Evolutionary conservation across 495 filamentous ascomycete genomes (phyloP), one percentile per base, ranked within the genome.

Genomic region (Penicillium fimorum): DNA sequence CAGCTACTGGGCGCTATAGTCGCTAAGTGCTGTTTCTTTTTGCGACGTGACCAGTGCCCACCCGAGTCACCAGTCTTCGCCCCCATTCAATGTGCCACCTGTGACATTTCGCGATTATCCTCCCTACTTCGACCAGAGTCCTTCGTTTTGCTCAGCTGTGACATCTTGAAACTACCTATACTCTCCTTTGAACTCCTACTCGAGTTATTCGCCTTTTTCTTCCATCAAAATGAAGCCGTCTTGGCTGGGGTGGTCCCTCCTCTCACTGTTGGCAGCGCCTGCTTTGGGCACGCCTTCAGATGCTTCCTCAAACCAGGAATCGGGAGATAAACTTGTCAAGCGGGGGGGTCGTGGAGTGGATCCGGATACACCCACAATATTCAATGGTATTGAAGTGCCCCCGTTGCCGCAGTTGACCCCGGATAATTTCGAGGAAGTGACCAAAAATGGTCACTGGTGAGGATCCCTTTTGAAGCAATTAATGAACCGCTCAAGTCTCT

Each of bases 331-430:
- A 24, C 54, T 73, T 10, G 59, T 66, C 15, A 73, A 73, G 52
- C 67, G 70, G 61, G 57, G 47, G 17, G 57, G 15, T 46, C 38
- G 62, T 32, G 55, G 59, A 49, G 41, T 64, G 24, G 64, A 70
- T 20, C 44, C 61, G 2, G 62, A 64, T 3, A 50, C 54, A 15
- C 58, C 67, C 42, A 92, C 90, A 17, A 79, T 80, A 22, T 96
- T 96, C 78, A 94, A 97, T 75, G 87, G 82, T 47, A 76, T 90
- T 37, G 78, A 81, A 57, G 90, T 96, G 12, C 91, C 92, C 22
- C 86, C 87, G 25, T 71, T 92, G 67, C 79, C 80, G 59, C 83
- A 88, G 67, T 66, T 91, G 44, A 79, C 73, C 0, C 78, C 78
- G 6, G 77, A 78, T 3, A 78, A 69, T 40, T 79, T 89, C 41